Percentiles rank a stretch among this genome's conserved stretches.
Conservation (phyloP, 805 yeast species). For the Grigorovia transvaalensis region DNA sequence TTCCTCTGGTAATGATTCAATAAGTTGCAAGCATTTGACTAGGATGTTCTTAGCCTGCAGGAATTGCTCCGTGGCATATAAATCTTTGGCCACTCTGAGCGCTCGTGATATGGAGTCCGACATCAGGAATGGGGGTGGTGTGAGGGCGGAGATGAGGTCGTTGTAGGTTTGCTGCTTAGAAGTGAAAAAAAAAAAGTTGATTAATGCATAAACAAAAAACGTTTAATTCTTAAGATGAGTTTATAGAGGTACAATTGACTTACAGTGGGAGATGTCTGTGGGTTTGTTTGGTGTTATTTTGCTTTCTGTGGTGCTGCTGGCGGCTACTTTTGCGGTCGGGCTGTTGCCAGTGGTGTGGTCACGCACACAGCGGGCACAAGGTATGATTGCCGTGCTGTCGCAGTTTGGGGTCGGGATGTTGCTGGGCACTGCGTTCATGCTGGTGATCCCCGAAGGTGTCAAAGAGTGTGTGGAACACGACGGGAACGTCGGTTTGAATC, state of each 20-base stretch:
- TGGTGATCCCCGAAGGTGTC: conserved; percentile 52
- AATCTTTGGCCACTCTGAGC: conserved; percentile 19
- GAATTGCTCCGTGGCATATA: conserved; percentile 18
- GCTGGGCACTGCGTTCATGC: conserved; percentile 42
- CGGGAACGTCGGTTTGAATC: conserved; percentile 36
- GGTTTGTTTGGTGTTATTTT: conserved; percentile 4
- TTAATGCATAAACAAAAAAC: too few species aligned
- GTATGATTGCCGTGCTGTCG: conserved; percentile 29
- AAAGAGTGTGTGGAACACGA: conserved; percentile 28
- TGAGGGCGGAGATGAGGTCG: too few species aligned
- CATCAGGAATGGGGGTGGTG: too few species aligned
- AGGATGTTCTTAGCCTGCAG: conserved; percentile 20
- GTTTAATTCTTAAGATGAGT: too few species aligned
- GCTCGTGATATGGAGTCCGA: conserved; percentile 10
- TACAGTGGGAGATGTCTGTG: not conserved
- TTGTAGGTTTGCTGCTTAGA: too few species aligned
- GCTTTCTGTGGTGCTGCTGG: conserved; percentile 10
- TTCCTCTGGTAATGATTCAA: conserved; percentile 15
- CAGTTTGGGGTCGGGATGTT: conserved; percentile 47
- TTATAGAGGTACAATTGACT: not conserved
- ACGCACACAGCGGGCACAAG: not conserved
- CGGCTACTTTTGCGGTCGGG: conserved; percentile 24
- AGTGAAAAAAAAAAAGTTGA: too few species aligned
- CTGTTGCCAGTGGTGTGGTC: conserved; percentile 13
- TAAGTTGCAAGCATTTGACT: conserved; percentile 18